phyloP scores from a whole-genome alignment of 768 basidiomycete species.

The Hygrophorus russula region DNA sequence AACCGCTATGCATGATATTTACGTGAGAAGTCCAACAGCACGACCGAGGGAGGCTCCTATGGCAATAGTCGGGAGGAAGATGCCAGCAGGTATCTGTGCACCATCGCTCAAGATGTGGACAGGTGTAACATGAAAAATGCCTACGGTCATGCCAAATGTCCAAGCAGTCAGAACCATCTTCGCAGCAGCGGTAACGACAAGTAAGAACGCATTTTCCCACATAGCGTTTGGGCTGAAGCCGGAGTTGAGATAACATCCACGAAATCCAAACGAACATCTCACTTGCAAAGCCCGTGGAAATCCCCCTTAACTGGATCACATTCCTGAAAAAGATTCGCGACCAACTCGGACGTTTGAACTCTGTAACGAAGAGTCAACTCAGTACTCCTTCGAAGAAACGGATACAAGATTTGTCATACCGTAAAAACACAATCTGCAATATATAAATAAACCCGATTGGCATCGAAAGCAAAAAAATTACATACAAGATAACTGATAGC shows the following conservation, averaged over 20 bases:
- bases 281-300: constrained; percentile 78
- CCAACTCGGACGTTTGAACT: constrained; percentile 70
- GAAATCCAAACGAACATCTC: constrained; percentile 13
- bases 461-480: constrained; percentile 1
- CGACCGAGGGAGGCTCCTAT: constrained; percentile 67
- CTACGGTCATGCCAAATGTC: constrained; percentile 74
- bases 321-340: constrained; percentile 75
- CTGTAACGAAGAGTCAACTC: constrained; percentile 18
- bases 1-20: constrained; percentile 13
- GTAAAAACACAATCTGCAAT: constrained; percentile 52
- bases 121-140: constrained; percentile 4
- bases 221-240: constrained; percentile 45
- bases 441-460: background rate
- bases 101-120: background rate
- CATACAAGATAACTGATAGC: constrained; percentile 57
- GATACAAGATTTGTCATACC: constrained; percentile 21
- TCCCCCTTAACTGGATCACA: constrained; percentile 59
- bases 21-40: constrained; percentile 61
- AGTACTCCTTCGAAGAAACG: background rate
- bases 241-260: constrained; percentile 1
- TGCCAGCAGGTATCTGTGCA: constrained; percentile 60
- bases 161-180: constrained; percentile 59
- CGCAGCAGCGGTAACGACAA: constrained; percentile 47
- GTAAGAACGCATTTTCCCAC: constrained; percentile 56
- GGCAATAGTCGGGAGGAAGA: constrained; percentile 66